A percentile compares a stretch with the other conserved stretches of the same genome.
Conservation (phyloP, 2,329 filamentous ascomycete genomes). For the Aspergillus sp. region DNA sequence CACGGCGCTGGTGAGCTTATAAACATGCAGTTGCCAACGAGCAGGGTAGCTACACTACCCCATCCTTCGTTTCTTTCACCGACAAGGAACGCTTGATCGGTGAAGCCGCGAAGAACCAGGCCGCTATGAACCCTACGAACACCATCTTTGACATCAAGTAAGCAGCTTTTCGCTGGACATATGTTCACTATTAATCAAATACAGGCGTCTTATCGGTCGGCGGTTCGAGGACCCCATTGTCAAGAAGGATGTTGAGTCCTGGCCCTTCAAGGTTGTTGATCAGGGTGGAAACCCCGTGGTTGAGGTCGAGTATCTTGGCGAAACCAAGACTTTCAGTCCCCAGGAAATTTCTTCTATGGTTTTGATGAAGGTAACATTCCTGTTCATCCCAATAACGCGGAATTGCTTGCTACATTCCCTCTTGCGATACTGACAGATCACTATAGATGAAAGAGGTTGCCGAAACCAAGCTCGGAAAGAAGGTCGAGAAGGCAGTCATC, state of each 20-base stretch:
- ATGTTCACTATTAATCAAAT: slow-evolving; percentile 14
- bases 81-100: slow-evolving; percentile 98
- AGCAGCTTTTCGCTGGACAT: slow-evolving; percentile 37
- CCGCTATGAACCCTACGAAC: slow-evolving; percentile 97
- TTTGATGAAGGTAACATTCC: slow-evolving; percentile 76
- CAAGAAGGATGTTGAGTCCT: slow-evolving; percentile 98
- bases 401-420: too few species aligned
- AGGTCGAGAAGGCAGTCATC: slow-evolving; percentile 98
- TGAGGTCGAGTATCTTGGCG: slow-evolving; percentile 91
- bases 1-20: neutral
- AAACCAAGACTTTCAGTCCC: slow-evolving; percentile 93
- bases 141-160: slow-evolving; percentile 99
- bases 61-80: slow-evolving; percentile 98
- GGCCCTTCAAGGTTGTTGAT: slow-evolving; percentile 98
- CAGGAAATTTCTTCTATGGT: slow-evolving; percentile 99
- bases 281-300: slow-evolving; percentile 86
- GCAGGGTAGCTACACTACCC: slow-evolving; percentile 98
- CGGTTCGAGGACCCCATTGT: slow-evolving; percentile 93
- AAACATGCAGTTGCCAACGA: slow-evolving; percentile 79
- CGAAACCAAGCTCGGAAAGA: slow-evolving; percentile 97
- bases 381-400: slow-evolving; percentile 1
- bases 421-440: neutral
- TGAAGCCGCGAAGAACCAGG: slow-evolving; percentile 99
- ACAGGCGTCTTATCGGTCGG: slow-evolving; percentile 93
- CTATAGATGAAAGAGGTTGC: slow-evolving; percentile 97